Base-by-base conservation (phyloP, 2,329 filamentous ascomycete genomes). In the Herpotrichia juniperi region DNA sequence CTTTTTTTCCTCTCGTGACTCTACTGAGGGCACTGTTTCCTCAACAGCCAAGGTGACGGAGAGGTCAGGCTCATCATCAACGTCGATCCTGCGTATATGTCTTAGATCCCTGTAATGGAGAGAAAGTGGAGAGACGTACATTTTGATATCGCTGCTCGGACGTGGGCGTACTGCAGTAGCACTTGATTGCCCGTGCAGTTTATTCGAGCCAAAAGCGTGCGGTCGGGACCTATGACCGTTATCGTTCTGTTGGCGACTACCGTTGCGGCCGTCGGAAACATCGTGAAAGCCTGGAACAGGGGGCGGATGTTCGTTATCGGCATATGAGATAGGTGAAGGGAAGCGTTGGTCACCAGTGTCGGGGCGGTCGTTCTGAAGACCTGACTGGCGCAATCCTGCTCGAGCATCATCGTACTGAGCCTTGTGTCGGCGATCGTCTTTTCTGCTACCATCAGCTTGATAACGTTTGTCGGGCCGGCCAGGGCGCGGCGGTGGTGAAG, bases 401-500 rank as follows among this genome's bases (percentile, higher is more conserved):
- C 42, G 26, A n/a, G 26, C 17, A 25, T 45, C 42, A n/a, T 46
- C 43, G n/a, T 32, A 22, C 4, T 35, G 30, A 6, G 6, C 9
- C 12, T 47, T 54, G 50, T 81, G 82, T 53, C 61, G 71, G 56
- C 57, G 62, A 67, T 59, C 66, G 51, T 54, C 44, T 10, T 47
- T 31, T 19, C 44, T 26, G n/a, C 53, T 22, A 14, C 26, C 11
- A 30, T 46, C 48, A 22, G 16, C 67, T 87, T 86, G 83, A 42
- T 79, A 70, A 61, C 88, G 82, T 74, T 91, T 91, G 64, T 81
- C 81, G 16, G 40, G 48, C 3, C 48, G 48, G 19, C 30, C 40
- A 16, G 22, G 42, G 17, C 39, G 40, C 14, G 47, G 47, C 9
- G 47, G 37, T 12, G 28, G 19, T 9, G 48, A 44, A 51, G 83